Base-by-base conservation (phyloP, 1,284 basidiomycete genomes). In the Anthracocystis setariae region DNA sequence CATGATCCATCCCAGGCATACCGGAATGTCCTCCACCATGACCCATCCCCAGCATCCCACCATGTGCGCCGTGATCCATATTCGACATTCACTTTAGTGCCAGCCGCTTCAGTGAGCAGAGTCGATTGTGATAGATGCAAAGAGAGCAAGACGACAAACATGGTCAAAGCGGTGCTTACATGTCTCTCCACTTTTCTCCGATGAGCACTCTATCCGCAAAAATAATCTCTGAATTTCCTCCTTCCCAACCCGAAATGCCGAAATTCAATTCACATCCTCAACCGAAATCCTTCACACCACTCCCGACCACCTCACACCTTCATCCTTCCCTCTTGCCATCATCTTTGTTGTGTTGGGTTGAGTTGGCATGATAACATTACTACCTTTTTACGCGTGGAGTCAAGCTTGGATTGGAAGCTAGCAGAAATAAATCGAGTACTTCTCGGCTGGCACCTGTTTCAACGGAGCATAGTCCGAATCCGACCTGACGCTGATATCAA, bases 341-440 rank as follows among this genome's bases (percentile, higher is more conserved):
- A n/a, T n/a, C n/a, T n/a, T n/a, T n/a, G n/a, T n/a, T n/a, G n/a
- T n/a, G n/a, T n/a, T n/a, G n/a, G n/a, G n/a, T n/a, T n/a, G n/a
- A n/a, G n/a, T n/a, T n/a, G n/a, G n/a, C n/a, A n/a, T n/a, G n/a
- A n/a, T n/a, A n/a, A n/a, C n/a, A n/a, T n/a, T n/a, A n/a, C n/a
- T n/a, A n/a, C n/a, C n/a, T n/a, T n/a, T n/a, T n/a, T n/a, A n/a
- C n/a, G n/a, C n/a, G n/a, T n/a, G n/a, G n/a, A n/a, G n/a, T n/a
- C n/a, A n/a, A 29, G 29, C 7, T 29, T 29, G 5, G 29, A 5
- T 29, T 5, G 29, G 7, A 12, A 29, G 7, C 12, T 53, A 68
- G 50, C 60, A 63, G 44, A 73, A 64, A 53, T 55, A 73, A 43
- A 73, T 60, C 20, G 52, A 42, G 43, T 73, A 73, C 32, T 49